phyloP scores from a whole-genome alignment of 768 basidiomycete species.

The Cubamyces lactineus region DNA sequence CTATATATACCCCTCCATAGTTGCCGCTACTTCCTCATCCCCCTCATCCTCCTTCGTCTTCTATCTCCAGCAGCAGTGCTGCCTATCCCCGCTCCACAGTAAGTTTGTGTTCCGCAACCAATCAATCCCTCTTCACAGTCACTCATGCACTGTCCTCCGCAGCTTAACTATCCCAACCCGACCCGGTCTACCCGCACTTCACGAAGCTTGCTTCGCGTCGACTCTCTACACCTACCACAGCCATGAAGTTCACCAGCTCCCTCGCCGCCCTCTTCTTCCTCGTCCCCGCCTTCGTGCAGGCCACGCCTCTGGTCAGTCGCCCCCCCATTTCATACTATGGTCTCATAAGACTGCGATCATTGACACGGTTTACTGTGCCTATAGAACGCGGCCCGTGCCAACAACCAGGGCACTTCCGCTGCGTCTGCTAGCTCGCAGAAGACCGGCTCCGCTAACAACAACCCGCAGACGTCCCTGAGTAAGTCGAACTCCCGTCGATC shows the following conservation, averaged over 20 bases:
- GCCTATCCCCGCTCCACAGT: slow-evolving; percentile 38
- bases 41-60: slow-evolving; percentile 30
- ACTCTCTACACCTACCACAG: slow-evolving; percentile 33
- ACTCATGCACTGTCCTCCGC: background rate
- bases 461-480: slow-evolving; percentile 52
- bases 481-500: background rate
- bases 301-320: slow-evolving; percentile 30
- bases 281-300: slow-evolving; percentile 41
- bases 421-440: background rate
- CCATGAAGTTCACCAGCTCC: slow-evolving; percentile 55
- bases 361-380: slow-evolving; percentile 2
- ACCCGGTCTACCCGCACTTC: slow-evolving; percentile 28
- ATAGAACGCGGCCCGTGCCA: slow-evolving; percentile 1
- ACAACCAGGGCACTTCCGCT: slow-evolving; percentile 10
- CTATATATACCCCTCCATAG: slow-evolving; percentile 30
- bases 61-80: slow-evolving; percentile 55
- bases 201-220: slow-evolving; percentile 33
- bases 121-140: too few relatives aligned
- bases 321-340: background rate
- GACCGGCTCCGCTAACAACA: slow-evolving; percentile 17
- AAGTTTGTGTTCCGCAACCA: slow-evolving; percentile 27
- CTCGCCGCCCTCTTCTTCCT: slow-evolving; percentile 45
- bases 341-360: background rate
- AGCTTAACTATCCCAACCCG: slow-evolving; percentile 29
- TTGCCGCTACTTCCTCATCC: slow-evolving; percentile 25